Evolutionary conservation across 208 protist genomes (phyloP).

Genomic region (Trypanosoma caninum): DNA sequence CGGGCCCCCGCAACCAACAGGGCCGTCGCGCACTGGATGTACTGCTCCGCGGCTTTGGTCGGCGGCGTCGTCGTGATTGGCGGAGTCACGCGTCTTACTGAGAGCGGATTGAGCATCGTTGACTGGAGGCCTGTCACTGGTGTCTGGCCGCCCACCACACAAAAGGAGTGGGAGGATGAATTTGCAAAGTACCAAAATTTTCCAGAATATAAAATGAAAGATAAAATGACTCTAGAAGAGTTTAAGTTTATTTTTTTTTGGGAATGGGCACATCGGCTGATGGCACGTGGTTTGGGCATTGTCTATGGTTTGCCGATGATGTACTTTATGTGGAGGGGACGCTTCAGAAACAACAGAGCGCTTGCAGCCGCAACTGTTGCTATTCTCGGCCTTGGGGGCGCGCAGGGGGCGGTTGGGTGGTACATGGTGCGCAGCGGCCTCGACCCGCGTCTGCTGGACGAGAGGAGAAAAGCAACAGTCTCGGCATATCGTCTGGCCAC

Average conservation of each 20-base stretch:
- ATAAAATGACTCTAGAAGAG: constrained; percentile 91
- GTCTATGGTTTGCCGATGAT: constrained; percentile 89
- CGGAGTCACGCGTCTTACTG: constrained; percentile 93
- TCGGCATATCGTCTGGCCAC: constrained; percentile 91
- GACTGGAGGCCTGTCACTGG: constrained; percentile 93
- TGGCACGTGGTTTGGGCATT: constrained; percentile 90
- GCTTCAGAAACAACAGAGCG: constrained; percentile 42
- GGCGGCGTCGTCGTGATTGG: constrained; percentile 92
- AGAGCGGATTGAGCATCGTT: constrained; percentile 94
- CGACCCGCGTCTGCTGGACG: constrained; percentile 76
- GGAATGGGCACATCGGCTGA: constrained; percentile 95
- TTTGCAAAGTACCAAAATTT: constrained; percentile 96
- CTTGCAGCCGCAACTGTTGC: constrained; percentile 51
- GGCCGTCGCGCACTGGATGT: constrained; percentile 87
- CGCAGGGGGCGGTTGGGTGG: constrained; percentile 95
- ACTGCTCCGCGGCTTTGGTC: constrained; percentile 77
- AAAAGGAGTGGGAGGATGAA: constrained; percentile 93
- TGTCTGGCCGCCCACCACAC: constrained; percentile 82
- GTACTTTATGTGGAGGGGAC: constrained; percentile 77
- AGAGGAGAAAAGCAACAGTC: constrained; percentile 66
- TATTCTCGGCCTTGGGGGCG: constrained; percentile 58
- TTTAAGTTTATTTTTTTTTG: constrained; percentile 98
- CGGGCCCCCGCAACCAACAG: constrained; percentile 42
- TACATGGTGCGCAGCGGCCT: constrained; percentile 97
- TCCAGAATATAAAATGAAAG: constrained; percentile 94